phyloP scores from a whole-genome alignment of 148 eudicot genomes.

The Mesembryanthemum crystallinum region DNA sequence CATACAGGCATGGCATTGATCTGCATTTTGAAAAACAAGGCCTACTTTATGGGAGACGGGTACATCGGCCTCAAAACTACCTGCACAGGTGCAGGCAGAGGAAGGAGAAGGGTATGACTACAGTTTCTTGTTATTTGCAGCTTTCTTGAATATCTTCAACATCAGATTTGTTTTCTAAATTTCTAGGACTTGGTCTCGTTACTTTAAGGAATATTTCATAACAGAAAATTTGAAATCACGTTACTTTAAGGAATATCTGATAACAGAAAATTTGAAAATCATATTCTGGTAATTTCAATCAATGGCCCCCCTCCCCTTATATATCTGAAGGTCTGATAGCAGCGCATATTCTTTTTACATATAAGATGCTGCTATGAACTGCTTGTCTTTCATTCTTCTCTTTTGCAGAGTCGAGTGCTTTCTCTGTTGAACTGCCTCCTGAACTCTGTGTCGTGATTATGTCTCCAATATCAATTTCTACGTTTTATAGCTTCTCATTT shows the following conservation, averaged over 20 bases:
- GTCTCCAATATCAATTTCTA: conserved; percentile 65
- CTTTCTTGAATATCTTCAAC: neutral
- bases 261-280: too few species aligned
- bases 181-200: neutral
- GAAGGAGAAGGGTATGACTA: conserved; percentile 48
- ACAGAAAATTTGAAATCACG: too few species aligned
- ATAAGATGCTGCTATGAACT: too few species aligned
- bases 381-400: neutral
- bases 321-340: too few species aligned
- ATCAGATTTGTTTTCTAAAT: neutral
- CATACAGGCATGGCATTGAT: conserved; percentile 61
- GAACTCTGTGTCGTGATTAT: conserved; percentile 65
- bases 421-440: conserved; percentile 69
- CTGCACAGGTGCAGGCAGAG: conserved; percentile 43
- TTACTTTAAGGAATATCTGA: too few species aligned
- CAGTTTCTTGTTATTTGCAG: neutral
- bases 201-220: too few species aligned
- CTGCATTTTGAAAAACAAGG: conserved; percentile 45
- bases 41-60: conserved; percentile 52
- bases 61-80: conserved; percentile 55
- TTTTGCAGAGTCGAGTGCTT: conserved; percentile 41
- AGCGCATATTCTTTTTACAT: too few species aligned
- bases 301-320: too few species aligned
- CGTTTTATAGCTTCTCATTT: conserved; percentile 64
- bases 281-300: too few species aligned